A percentile compares a stretch with the other conserved stretches of the same genome.
These are phyloP conservation scores for Ampelomyces quisqualis DNA, from an alignment of 2,329 filamentous ascomycete species.

Conservation along the genomic window DNA sequence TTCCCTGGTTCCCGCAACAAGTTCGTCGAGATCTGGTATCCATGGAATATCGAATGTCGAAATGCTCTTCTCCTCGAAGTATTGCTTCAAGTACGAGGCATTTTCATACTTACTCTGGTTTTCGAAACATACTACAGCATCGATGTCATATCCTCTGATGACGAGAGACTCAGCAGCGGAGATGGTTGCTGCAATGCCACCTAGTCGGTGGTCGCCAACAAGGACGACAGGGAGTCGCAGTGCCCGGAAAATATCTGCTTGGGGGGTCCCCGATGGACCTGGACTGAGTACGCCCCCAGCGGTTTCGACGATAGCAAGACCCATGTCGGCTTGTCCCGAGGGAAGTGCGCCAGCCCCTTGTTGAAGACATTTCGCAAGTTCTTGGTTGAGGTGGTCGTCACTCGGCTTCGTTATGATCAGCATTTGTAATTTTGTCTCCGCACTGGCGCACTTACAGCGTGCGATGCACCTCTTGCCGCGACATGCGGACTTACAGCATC, in stretches of 20 bases:
- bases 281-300: slow-evolving; percentile 82
- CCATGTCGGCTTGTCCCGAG: slow-evolving; percentile 7
- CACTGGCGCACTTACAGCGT: too few species aligned
- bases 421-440: too few species aligned
- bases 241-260: slow-evolving; percentile 75
- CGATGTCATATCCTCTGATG: slow-evolving; percentile 76
- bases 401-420: too few species aligned
- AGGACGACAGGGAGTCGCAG: slow-evolving; percentile 72
- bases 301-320: slow-evolving; percentile 69
- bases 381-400: slow-evolving; percentile 23
- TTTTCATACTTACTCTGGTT: slow-evolving; percentile 66
- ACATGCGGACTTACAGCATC: slow-evolving; percentile 77
- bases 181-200: slow-evolving; percentile 78
- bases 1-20: slow-evolving; percentile 24
- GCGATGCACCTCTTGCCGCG: slow-evolving; percentile 54
- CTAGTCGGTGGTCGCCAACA: slow-evolving; percentile 72
- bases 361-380: slow-evolving; percentile 19
- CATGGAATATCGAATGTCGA: slow-evolving; percentile 57
- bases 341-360: slow-evolving; percentile 10
- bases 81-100: slow-evolving; percentile 64
- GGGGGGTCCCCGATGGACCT: slow-evolving; percentile 70
- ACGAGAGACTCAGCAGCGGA: slow-evolving; percentile 76
- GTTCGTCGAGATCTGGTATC: slow-evolving; percentile 55
- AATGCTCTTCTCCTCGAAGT: slow-evolving; percentile 63
- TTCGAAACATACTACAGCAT: slow-evolving; percentile 67